Percentiles rank a stretch among this genome's conserved stretches.
These are phyloP conservation scores for Immersiporthe knoxdaviesiana DNA, from an alignment of 2,329 filamentous ascomycete species.

Conservation along the genomic window DNA sequence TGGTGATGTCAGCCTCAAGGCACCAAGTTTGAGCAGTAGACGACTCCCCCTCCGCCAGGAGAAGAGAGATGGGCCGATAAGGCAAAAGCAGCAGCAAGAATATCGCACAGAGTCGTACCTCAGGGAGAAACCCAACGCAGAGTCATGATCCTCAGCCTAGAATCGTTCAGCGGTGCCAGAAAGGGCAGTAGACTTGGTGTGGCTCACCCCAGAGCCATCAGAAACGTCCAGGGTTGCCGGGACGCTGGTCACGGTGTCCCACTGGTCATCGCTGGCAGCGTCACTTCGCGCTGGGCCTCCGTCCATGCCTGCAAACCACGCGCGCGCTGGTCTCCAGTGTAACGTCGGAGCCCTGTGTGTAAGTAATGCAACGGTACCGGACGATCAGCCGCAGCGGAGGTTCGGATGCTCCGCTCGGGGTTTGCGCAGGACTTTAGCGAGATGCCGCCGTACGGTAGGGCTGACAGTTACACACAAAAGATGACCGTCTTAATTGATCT, in stretches of 20 bases:
- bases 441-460: background rate
- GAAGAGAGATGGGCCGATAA: too few relatives aligned
- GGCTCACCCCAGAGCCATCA: slow-evolving; percentile 22
- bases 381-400: background rate
- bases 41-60: background rate
- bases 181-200: background rate
- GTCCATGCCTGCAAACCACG: slow-evolving; percentile 1
- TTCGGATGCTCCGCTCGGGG: background rate
- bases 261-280: slow-evolving; percentile 6
- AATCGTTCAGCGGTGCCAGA: background rate
- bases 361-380: background rate
- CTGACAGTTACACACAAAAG: background rate
- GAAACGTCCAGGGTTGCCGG: slow-evolving; percentile 21
- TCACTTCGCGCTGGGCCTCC: background rate
- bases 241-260: background rate
- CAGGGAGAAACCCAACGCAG: slow-evolving; percentile 22
- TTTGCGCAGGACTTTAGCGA: background rate
- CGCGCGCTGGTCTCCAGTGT: background rate
- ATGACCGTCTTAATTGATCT: background rate
- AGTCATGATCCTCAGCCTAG: slow-evolving; percentile 25
- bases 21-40: background rate
- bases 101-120: slow-evolving; percentile 8
- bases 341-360: background rate
- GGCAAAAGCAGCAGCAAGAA: background rate
- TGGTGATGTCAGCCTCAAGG: background rate